phyloP scores from a whole-genome alignment of 2,329 filamentous ascomycete species.

The Zelopaecilomyces penicillatus region DNA sequence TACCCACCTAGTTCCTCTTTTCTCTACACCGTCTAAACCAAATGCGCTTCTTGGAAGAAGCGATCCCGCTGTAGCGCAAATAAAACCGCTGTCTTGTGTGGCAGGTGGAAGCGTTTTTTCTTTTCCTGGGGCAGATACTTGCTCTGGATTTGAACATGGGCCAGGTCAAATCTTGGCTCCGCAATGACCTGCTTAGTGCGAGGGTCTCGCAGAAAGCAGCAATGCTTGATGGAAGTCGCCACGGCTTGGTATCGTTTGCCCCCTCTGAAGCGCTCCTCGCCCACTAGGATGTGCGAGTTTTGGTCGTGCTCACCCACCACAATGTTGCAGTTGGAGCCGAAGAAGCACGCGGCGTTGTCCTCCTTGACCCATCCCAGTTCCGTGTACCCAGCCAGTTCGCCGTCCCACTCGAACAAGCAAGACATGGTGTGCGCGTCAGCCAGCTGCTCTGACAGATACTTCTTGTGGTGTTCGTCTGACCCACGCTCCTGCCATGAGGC shows the following conservation, averaged over 20 bases:
- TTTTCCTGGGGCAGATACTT: too few species aligned
- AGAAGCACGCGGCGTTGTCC: conserved; percentile 20
- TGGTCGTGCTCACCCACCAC: conserved; percentile 19
- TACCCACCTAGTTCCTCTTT: too few species aligned
- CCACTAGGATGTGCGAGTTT: conserved; percentile 19
- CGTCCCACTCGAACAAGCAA: conserved; percentile 21
- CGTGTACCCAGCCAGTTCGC: conserved; percentile 18
- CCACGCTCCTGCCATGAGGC: conserved; percentile 19
- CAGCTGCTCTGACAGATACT: conserved; percentile 16
- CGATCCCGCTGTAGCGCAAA: too few species aligned
- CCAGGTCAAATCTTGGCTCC: too few species aligned
- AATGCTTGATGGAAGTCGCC: conserved; percentile 19
- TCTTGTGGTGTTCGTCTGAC: conserved; percentile 18
- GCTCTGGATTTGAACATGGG: too few species aligned
- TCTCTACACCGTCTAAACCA: too few species aligned
- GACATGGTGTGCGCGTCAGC: conserved; percentile 20
- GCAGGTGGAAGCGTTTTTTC: too few species aligned
- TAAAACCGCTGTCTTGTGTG: too few species aligned
- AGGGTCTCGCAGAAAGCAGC: background rate
- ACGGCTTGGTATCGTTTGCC: conserved; percentile 19
- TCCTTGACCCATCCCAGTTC: conserved; percentile 20
- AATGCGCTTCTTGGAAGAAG: too few species aligned
- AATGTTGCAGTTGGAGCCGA: conserved; percentile 17
- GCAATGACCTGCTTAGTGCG: too few species aligned
- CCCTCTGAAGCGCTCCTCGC: conserved; percentile 19